Conservation (phyloP, 768 basidiomycete species). For the Pilatotrama ljubarskyi region DNA sequence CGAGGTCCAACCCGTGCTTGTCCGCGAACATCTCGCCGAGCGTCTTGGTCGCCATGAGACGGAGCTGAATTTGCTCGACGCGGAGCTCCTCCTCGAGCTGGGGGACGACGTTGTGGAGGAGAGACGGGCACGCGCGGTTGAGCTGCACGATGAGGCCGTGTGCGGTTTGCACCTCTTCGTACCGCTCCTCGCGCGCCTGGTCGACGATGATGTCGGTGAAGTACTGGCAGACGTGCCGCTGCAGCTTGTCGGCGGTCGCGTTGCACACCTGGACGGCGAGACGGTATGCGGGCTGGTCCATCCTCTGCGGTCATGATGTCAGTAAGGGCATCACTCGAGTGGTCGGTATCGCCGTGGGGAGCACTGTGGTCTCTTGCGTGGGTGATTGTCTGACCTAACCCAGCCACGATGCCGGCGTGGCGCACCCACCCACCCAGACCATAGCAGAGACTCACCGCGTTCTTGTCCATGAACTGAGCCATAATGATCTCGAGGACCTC, state of each 20-base stretch:
- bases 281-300: slow-evolving; percentile 75
- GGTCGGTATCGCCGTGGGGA: too few relatives aligned
- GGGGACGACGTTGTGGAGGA: slow-evolving; percentile 89
- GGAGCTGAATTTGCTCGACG: slow-evolving; percentile 67
- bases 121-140: slow-evolving; percentile 72
- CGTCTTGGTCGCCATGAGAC: slow-evolving; percentile 80
- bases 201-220: slow-evolving; percentile 87
- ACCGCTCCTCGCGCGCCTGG: slow-evolving; percentile 60
- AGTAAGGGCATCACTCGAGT: slow-evolving; percentile 7
- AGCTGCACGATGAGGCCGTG: slow-evolving; percentile 87
- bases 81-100: slow-evolving; percentile 90
- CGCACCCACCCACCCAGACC: neutral
- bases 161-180: slow-evolving; percentile 67
- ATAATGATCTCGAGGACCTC: slow-evolving; percentile 82
- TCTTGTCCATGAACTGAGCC: slow-evolving; percentile 82
- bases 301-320: slow-evolving; percentile 41
- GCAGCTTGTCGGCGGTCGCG: slow-evolving; percentile 78
- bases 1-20: slow-evolving; percentile 69
- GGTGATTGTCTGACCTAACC: neutral
- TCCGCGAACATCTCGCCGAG: slow-evolving; percentile 92
- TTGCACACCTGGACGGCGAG: slow-evolving; percentile 88
- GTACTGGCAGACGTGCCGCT: slow-evolving; percentile 87
- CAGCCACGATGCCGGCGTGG: neutral
- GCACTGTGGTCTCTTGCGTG: too few relatives aligned
- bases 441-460: slow-evolving; percentile 49